Conservation (phyloP, 352 stramenopile species). For the Thalassiosira exigua region DNA sequence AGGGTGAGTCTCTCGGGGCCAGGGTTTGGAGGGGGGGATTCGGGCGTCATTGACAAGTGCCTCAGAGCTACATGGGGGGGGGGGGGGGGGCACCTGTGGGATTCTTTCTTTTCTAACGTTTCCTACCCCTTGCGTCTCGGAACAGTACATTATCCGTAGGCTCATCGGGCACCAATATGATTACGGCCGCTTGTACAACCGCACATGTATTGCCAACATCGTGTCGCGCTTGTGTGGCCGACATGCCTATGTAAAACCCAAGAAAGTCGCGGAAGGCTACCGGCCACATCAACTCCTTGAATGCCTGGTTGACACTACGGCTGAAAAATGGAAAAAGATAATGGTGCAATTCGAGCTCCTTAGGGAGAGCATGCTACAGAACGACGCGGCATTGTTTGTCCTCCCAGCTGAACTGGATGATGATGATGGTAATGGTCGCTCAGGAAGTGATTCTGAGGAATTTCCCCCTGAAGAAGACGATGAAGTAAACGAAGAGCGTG, state of each 20-base stretch:
- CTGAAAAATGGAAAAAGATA: conserved; percentile 42
- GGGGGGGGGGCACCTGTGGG: too few relatives aligned
- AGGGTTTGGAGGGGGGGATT: too few relatives aligned
- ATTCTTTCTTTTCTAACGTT: too few relatives aligned
- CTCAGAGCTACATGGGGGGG: too few relatives aligned
- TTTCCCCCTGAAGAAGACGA: conserved; percentile 40
- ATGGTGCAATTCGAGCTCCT: conserved; percentile 39
- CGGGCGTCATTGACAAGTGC: too few relatives aligned
- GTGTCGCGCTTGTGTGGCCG: conserved; percentile 37
- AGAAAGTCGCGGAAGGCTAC: conserved; percentile 1
- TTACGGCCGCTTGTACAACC: conserved; percentile 57
- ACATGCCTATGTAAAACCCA: conserved; percentile 28
- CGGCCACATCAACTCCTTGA: conserved; percentile 13
- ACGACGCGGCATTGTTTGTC: conserved; percentile 45
- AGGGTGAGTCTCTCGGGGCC: too few relatives aligned
- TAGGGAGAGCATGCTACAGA: conserved; percentile 38
- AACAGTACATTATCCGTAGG: conserved; percentile 52
- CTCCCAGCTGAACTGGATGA: conserved; percentile 34
- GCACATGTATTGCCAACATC: conserved; percentile 43
- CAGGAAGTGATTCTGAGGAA: conserved; percentile 1
- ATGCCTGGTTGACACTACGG: conserved; percentile 41
- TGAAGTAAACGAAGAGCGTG: conserved; percentile 23
- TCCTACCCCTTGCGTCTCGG: too few relatives aligned
- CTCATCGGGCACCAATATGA: conserved; percentile 49
- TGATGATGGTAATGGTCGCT: too few relatives aligned